Evolutionary conservation across 2,329 filamentous ascomycete species (phyloP).

Genomic region (Apiospora arundinis): DNA sequence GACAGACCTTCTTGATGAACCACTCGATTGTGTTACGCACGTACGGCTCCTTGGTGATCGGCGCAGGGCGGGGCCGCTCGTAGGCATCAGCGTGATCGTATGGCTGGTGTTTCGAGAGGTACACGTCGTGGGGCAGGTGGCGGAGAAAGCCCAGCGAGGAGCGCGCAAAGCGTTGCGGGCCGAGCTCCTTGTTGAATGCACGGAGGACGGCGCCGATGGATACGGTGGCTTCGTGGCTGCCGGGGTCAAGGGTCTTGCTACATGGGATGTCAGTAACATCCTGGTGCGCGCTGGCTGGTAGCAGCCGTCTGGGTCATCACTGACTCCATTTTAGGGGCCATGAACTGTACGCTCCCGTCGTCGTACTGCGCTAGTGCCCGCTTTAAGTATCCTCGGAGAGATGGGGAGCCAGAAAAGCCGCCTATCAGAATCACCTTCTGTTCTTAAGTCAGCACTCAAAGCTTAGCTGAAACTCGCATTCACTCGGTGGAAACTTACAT

Average conservation of each 20-base stretch:
- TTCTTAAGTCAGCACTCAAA: not conserved
- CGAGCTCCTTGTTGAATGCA: not conserved
- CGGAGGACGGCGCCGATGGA: not conserved
- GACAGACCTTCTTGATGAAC: not conserved
- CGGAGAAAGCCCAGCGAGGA: not conserved
- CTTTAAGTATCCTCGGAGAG: not conserved
- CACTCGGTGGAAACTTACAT: not conserved
- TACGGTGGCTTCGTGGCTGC: not conserved
- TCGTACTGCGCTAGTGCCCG: not conserved
- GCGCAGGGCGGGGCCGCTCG: not conserved
- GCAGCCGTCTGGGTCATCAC: not conserved
- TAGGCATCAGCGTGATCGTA: not conserved
- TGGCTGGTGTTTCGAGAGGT: not conserved
- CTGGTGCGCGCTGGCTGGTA: too few species aligned
- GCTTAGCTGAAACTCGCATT: not conserved
- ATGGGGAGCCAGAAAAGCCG: not conserved
- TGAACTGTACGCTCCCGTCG: not conserved
- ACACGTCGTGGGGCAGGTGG: not conserved
- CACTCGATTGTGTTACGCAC: not conserved
- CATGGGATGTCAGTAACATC: not conserved
- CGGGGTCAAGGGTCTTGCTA: too few species aligned
- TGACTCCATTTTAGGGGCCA: not conserved
- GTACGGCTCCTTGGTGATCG: not conserved
- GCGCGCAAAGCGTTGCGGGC: not conserved
- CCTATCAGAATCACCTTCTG: slow-evolving; percentile 15